A percentile compares a stretch with the other conserved stretches of the same genome.
Evolutionary conservation across 2,329 filamentous ascomycete species (phyloP).

Genomic region (Cyanodermella asteris): DNA sequence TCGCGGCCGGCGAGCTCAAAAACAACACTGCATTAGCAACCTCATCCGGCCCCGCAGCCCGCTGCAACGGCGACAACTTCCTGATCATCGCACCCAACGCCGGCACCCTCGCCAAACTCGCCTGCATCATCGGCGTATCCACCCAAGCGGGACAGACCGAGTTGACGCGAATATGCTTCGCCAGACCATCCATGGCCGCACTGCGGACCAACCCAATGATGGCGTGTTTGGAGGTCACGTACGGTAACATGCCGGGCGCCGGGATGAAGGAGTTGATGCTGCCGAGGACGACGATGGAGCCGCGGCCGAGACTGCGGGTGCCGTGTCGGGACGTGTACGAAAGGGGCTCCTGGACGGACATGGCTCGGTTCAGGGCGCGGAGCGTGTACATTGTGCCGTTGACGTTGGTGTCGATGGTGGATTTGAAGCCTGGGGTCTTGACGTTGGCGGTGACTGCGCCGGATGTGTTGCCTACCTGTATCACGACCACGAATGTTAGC

Average conservation of each 20-base stretch:
- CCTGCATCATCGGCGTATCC: conserved; percentile 6
- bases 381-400: conserved; percentile 4
- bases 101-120: conserved; percentile 1
- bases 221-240: conserved; percentile 9
- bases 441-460: not conserved
- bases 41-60: conserved; percentile 12
- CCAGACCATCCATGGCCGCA: conserved; percentile 5
- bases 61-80: not conserved
- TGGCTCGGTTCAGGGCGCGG: conserved; percentile 3
- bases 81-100: not conserved
- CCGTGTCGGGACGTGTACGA: conserved; percentile 1
- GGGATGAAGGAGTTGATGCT: conserved; percentile 4
- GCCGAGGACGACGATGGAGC: conserved; percentile 7
- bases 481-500: too few species aligned
- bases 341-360: conserved; percentile 5
- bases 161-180: conserved; percentile 5
- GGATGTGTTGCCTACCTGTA: not conserved
- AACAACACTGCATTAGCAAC: conserved; percentile 17
- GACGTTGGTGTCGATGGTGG: not conserved
- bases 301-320: conserved; percentile 5
- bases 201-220: conserved; percentile 9
- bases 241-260: conserved; percentile 6
- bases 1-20: conserved; percentile 2
- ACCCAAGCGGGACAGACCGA: conserved; percentile 5
- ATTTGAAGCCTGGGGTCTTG: conserved; percentile 1